Evolutionary conservation across 495 filamentous ascomycete genomes (phyloP).

Genomic region (Cudoniella acicularis): DNA sequence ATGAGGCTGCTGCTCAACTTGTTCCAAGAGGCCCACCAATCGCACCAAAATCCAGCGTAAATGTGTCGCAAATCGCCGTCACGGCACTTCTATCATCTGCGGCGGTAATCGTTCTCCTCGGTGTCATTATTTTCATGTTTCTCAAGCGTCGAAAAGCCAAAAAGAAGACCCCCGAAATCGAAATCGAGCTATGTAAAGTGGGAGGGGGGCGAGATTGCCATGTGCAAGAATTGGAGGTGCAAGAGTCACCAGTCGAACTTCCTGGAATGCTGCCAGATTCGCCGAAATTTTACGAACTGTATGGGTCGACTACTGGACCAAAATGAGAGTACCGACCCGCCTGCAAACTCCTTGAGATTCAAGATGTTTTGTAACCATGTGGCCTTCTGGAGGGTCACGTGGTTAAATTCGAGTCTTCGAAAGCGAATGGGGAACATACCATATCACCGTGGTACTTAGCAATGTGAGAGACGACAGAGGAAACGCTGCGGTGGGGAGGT

Average conservation of each 20-base stretch:
- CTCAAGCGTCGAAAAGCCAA: not conserved
- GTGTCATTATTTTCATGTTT: not conserved
- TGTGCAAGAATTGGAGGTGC: not conserved
- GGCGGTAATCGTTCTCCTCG: not conserved
- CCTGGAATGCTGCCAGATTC: not conserved
- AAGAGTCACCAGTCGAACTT: not conserved
- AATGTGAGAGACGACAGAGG: too few species aligned
- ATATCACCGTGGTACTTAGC: too few species aligned
- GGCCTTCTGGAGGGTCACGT: too few species aligned
- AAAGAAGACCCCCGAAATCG: not conserved
- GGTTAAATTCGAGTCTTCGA: too few species aligned
- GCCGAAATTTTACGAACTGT: not conserved
- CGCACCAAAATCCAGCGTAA: not conserved
- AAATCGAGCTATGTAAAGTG: not conserved
- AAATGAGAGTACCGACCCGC: too few species aligned
- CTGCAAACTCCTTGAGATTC: not conserved
- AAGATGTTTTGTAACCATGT: not conserved
- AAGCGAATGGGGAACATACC: too few species aligned
- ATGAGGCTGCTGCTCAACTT: not conserved
- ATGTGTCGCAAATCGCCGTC: not conserved
- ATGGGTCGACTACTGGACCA: not conserved
- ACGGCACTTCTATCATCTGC: not conserved
- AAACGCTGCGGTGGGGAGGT: too few species aligned
- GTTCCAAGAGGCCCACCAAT: not conserved
- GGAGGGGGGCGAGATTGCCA: too few species aligned